Evolutionary conservation across 148 eudicot species (phyloP).

Genomic region (Mesembryanthemum crystallinum): DNA sequence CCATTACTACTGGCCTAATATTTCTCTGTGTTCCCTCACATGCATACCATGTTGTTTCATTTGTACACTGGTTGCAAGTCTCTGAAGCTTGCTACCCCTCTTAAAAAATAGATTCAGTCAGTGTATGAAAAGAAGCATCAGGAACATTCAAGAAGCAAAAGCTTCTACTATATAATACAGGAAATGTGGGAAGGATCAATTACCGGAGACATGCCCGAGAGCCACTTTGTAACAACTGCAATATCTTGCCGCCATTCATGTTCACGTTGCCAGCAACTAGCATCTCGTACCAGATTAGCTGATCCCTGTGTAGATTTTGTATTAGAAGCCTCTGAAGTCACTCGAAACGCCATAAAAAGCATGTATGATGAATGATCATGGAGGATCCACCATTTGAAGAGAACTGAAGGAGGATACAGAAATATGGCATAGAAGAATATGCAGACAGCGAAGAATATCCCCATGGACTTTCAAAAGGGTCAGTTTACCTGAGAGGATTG

Average conservation of each 20-base stretch:
- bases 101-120: neutral
- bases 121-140: neutral
- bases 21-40: neutral
- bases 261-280: slow-evolving; percentile 91
- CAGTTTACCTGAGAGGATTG: slow-evolving; percentile 76
- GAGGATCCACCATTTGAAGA: neutral
- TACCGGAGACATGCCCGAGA: slow-evolving; percentile 93
- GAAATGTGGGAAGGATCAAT: slow-evolving; percentile 20
- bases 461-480: neutral
- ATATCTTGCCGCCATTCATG: slow-evolving; percentile 99
- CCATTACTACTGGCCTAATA: neutral
- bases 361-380: neutral
- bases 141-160: slow-evolving; percentile 8
- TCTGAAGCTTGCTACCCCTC: neutral
- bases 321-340: neutral
- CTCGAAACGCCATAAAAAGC: neutral
- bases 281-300: slow-evolving; percentile 77
- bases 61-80: neutral
- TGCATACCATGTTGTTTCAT: neutral
- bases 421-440: neutral
- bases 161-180: slow-evolving; percentile 12
- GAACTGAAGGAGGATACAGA: neutral
- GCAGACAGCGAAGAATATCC: neutral
- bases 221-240: slow-evolving; percentile 98
- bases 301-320: slow-evolving; percentile 54